Base-by-base conservation (phyloP, 1,139 yeast genomes). In the Casaregolazyma suthepensis region DNA sequence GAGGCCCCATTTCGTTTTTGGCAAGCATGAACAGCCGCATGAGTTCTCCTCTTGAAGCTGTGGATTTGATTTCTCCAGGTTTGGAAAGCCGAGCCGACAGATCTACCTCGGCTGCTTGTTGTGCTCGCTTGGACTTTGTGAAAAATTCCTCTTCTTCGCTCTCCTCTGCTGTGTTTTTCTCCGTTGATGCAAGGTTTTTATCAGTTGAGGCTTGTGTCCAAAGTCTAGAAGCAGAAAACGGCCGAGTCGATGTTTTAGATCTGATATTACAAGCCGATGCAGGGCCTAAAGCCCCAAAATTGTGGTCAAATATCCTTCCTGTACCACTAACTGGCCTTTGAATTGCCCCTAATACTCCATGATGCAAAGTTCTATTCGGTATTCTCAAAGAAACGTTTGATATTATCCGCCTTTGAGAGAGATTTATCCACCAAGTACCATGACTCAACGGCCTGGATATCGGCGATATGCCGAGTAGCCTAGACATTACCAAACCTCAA, bases 1-100 rank as follows among this genome's bases (percentile, higher is more conserved):
- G 70, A n/a, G 83, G 65, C 59, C 72, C 73, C 58, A 75, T 65
- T 63, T 83, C 89, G 46, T 74, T 70, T 52, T 71, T 71, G 0
- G 81, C 82, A 44, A 83, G 70, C 46, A 71, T 68, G 13, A 80
- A 65, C 37, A 83, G 71, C 50, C 87, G 67, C 51, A 68, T 55
- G 7, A 83, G 72, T 59, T 83, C 87, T 22, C 67, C 68, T 59
- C 71, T 68, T 0, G 78, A 77, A 1, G 76, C 72, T 12, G 58
- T 56, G 19, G 53, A 47, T 42, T 52, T 50, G 35, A 49, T 44
- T 35, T 50, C 53, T 7, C 63, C 57, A 26, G 59, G 52, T 35
- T 58, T 58, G 18, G 64, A 58, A 40, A 71, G 63, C 51, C 64
- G 63, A 3, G 74, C 71, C 13, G 71, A 54, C 51, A 69, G 58